Conservation (phyloP, 2,329 filamentous ascomycete species). For the Exophiala lecanii-corni region DNA sequence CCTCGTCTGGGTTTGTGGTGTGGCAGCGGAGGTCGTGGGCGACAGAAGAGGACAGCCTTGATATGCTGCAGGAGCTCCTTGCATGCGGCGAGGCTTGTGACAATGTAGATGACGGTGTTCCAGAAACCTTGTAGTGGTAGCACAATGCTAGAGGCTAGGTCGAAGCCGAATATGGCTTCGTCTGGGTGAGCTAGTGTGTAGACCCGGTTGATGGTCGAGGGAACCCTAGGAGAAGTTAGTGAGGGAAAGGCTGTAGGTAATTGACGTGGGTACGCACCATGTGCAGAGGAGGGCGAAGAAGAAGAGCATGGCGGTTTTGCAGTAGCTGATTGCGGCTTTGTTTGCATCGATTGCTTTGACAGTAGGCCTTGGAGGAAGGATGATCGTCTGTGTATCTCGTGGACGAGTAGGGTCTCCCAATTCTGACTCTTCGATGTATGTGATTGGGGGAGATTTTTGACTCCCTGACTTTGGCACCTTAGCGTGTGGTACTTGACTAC, state of each 20-base stretch:
- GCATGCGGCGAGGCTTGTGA: conserved; percentile 64
- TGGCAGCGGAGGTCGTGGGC: too few relatives aligned
- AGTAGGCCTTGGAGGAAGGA: conserved; percentile 5
- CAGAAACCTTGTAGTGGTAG: conserved; percentile 79
- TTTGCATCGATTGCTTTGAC: conserved; percentile 29
- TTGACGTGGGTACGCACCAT: conserved; percentile 29
- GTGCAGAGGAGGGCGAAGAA: conserved; percentile 40
- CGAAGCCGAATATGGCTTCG: conserved; percentile 52
- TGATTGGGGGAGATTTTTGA: conserved; percentile 4
- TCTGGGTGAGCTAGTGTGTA: conserved; percentile 61
- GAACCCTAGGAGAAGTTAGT: conserved; percentile 42
- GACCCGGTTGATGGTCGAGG: conserved; percentile 70
- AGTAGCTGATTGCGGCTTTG: conserved; percentile 37
- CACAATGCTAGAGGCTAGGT: conserved; percentile 68
- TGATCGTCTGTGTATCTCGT: conserved; percentile 8
- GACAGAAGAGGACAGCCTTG: too few relatives aligned
- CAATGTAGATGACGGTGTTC: conserved; percentile 74
- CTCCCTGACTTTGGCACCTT: background rate
- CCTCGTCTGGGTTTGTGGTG: background rate
- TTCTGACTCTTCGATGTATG: conserved; percentile 4
- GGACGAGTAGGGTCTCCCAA: background rate
- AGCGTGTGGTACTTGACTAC: conserved; percentile 14
- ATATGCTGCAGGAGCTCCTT: too few relatives aligned
- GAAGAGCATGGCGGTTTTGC: conserved; percentile 38
- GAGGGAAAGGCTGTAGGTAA: conserved; percentile 1